Evolutionary conservation across 805 yeast species (phyloP).

Genomic region (Candida ponderosae): DNA sequence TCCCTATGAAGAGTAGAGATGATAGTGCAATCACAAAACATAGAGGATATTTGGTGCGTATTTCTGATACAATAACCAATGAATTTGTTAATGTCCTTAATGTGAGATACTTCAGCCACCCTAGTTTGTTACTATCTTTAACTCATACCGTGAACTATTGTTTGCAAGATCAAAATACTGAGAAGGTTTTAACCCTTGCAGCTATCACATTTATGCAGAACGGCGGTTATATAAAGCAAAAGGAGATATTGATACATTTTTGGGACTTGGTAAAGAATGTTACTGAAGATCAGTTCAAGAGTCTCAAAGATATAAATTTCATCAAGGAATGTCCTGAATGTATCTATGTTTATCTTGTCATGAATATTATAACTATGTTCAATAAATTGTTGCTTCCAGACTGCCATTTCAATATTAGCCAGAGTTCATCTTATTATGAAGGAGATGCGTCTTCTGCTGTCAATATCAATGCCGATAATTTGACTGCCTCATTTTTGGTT

Average conservation of each 20-base stretch:
- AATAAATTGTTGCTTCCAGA: slow-evolving; percentile 31
- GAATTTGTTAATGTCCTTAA: slow-evolving; percentile 16
- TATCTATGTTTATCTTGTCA: slow-evolving; percentile 29
- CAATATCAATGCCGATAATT: slow-evolving; percentile 8
- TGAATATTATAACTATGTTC: slow-evolving; percentile 35
- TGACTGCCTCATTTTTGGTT: slow-evolving; percentile 22
- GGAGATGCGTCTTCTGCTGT: slow-evolving; percentile 19
- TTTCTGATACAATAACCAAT: slow-evolving; percentile 26
- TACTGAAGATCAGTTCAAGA: slow-evolving; percentile 18
- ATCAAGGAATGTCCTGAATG: slow-evolving; percentile 30
- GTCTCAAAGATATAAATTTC: slow-evolving; percentile 28
- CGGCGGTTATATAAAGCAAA: slow-evolving; percentile 34
- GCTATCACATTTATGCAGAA: slow-evolving; percentile 43
- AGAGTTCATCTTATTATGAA: slow-evolving; percentile 31
- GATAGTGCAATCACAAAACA: slow-evolving; percentile 27
- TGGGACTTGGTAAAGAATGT: slow-evolving; percentile 15
- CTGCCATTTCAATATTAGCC: slow-evolving; percentile 7
- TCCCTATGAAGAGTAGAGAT: slow-evolving; percentile 41
- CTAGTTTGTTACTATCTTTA: slow-evolving; percentile 27
- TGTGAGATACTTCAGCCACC: slow-evolving; percentile 11
- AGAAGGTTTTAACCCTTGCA: slow-evolving; percentile 27
- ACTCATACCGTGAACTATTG: slow-evolving; percentile 28
- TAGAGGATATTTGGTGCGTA: slow-evolving; percentile 33
- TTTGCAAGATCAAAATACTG: slow-evolving; percentile 24
- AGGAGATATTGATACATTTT: slow-evolving; percentile 20